Evolutionary conservation across 768 basidiomycete species (phyloP).

Genomic region (Clitopilus passeckerianus): DNA sequence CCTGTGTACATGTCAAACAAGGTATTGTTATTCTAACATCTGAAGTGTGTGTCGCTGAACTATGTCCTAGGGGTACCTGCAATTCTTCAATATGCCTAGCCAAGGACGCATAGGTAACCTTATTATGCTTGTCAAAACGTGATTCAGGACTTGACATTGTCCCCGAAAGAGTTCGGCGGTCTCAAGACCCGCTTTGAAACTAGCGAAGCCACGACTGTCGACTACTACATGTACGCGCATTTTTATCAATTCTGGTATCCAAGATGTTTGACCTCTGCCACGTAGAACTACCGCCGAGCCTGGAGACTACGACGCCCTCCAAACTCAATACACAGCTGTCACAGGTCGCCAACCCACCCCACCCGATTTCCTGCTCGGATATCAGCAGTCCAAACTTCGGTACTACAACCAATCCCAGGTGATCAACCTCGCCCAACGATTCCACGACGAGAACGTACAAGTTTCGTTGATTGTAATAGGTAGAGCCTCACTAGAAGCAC

Average conservation of each 20-base stretch:
- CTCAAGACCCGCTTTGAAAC: slow-evolving; percentile 25
- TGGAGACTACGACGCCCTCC: slow-evolving; percentile 29
- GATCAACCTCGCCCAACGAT: slow-evolving; percentile 26
- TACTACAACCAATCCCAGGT: slow-evolving; percentile 30
- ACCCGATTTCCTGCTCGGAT: slow-evolving; percentile 29
- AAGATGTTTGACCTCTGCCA: not conserved
- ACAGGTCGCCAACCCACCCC: slow-evolving; percentile 33
- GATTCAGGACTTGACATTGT: not conserved
- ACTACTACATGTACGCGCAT: slow-evolving; percentile 26
- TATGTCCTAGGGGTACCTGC: slow-evolving; percentile 24
- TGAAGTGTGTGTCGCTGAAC: not conserved
- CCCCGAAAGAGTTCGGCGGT: slow-evolving; percentile 22
- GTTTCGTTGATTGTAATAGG: slow-evolving; percentile 31
- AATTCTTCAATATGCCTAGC: slow-evolving; percentile 31
- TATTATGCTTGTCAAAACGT: not conserved
- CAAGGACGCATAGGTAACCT: slow-evolving; percentile 26
- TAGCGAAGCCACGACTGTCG: slow-evolving; percentile 26
- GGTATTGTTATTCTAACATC: slow-evolving; percentile 9
- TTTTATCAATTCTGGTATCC: not conserved
- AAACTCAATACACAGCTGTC: slow-evolving; percentile 28
- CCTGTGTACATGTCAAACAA: slow-evolving; percentile 34
- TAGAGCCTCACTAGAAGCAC: slow-evolving; percentile 1
- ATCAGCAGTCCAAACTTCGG: slow-evolving; percentile 31
- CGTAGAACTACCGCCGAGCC: slow-evolving; percentile 26
- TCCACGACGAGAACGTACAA: slow-evolving; percentile 29